Evolutionary conservation across 2,329 filamentous ascomycete species (phyloP).

Genomic region (Massarina eburnea): DNA sequence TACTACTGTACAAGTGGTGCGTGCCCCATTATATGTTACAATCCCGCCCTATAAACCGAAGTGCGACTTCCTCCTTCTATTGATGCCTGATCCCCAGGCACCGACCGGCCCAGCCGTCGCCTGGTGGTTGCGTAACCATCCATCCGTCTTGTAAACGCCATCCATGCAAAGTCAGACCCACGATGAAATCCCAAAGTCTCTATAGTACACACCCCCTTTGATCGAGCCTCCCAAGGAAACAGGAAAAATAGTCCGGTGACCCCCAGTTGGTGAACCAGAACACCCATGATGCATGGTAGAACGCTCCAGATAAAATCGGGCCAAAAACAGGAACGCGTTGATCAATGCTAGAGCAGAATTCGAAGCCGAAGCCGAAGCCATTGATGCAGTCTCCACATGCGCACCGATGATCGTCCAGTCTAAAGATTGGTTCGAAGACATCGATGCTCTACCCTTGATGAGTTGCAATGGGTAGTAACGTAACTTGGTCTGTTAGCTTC

Average conservation of each 20-base stretch:
- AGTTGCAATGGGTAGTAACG: constrained; percentile 3
- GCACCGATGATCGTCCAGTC: background rate
- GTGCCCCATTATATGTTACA: background rate
- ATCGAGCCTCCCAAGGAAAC: background rate
- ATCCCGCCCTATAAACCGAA: background rate
- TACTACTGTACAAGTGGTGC: background rate
- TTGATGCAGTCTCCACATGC: background rate
- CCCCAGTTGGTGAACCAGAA: constrained; percentile 9
- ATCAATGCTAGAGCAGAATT: background rate
- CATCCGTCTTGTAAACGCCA: constrained; percentile 6
- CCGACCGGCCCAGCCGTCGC: constrained; percentile 14
- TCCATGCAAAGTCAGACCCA: constrained; percentile 7
- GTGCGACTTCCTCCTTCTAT: background rate
- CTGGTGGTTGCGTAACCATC: constrained; percentile 1
- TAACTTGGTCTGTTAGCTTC: constrained; percentile 6
- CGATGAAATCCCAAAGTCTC: constrained; percentile 1
- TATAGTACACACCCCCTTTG: constrained; percentile 9
- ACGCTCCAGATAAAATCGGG: constrained; percentile 6
- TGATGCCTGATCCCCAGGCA: constrained; percentile 1
- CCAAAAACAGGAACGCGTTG: constrained; percentile 3
- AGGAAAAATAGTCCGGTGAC: constrained; percentile 3
- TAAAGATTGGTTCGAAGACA: constrained; percentile 1
- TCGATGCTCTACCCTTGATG: constrained; percentile 2
- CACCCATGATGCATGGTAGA: constrained; percentile 18
- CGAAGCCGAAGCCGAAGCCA: constrained; percentile 3